Base-by-base conservation (phyloP, 208 protist species). In the Ichthyophonus hoferi region DNA sequence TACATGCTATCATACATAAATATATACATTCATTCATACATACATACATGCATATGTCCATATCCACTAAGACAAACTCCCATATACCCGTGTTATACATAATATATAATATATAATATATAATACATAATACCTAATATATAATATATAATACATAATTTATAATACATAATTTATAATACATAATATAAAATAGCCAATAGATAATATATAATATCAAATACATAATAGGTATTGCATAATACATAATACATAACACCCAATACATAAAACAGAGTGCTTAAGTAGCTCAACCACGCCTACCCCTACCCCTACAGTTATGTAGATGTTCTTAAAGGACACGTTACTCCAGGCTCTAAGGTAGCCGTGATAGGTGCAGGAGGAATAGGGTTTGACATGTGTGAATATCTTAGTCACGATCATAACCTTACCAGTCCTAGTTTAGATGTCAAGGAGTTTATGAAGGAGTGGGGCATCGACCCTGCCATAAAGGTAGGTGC, bases 301-400 rank as follows among this genome's bases (percentile, higher is more conserved):
- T 39, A 93, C 38, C 42, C 87, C 33, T 96, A 96, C 87, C 95
- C 96, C 2, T 91, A 95, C 87, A 93, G 82, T 84, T 97, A 97
- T 93, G 87, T 93, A 0, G 96, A 97, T 83, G 96, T 96, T 14
- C 89, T 97, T 35, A 81, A 90, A 40, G 86, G 93, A 81, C 91
- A 90, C 24, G 92, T 92, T 79, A 84, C 90, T 81, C 92, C 96
- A 1, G 96, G 95, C 42, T 67, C 90, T 34, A 89, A 90, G 1
- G 96, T 97, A 33, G 96, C 96, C 2, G 90, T 97, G 79, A 96
- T 97, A 83, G 96, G 96, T 58, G 94, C 94, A 33, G 96, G 96
- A n/a, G 96, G 95, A 77, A 97, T 97, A 88, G 96, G 96, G 50
- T 97, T 97, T 90, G 96, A 97, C 92, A 94, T 97, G 86, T 89